A percentile compares a stretch with the other conserved stretches of the same genome.
These are phyloP conservation scores for Cetraspora pellucida DNA, from an alignment of 192 early-diverging fungal genomes.

Conservation along the genomic window DNA sequence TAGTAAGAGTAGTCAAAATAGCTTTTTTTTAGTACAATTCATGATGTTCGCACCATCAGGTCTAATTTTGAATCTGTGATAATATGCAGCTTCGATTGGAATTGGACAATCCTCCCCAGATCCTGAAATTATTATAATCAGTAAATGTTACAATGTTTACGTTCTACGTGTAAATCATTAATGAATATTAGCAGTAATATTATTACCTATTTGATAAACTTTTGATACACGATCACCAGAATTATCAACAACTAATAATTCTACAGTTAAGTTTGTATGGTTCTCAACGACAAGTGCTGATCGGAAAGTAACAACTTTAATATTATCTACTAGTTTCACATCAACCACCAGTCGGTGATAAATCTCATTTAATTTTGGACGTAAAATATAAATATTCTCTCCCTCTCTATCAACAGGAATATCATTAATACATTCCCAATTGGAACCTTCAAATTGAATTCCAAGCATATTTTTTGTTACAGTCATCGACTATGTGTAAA, in stretches of 20 bases:
- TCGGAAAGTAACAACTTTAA: constrained; percentile 92
- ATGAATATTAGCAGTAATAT: no score
- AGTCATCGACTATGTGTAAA: constrained; percentile 5
- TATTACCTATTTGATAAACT: constrained; percentile 56
- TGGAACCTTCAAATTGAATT: constrained; percentile 79
- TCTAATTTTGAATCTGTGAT: constrained; percentile 74
- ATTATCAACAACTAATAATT: constrained; percentile 76
- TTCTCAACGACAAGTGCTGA: constrained; percentile 85
- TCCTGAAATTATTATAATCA: constrained; percentile 30
- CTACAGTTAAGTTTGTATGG: constrained; percentile 73
- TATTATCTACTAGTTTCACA: constrained; percentile 80
- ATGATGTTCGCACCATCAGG: constrained; percentile 61
- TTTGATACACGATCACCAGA: constrained; percentile 57
- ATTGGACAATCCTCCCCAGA: constrained; percentile 85
- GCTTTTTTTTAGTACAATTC: not conserved
- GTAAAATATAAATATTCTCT: constrained; percentile 73
- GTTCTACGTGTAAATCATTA: no score
- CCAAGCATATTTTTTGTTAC: constrained; percentile 75
- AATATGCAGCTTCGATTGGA: constrained; percentile 85
- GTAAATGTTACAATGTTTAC: no score
- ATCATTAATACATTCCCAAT: constrained; percentile 91
- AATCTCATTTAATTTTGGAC: constrained; percentile 79
- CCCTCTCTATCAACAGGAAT: constrained; percentile 91
- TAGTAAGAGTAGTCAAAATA: not conserved
- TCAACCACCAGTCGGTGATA: constrained; percentile 86